A percentile compares a stretch with the other conserved stretches of the same genome.
Conservation (phyloP, 345 rosid genomes). For the Hibiscus mutabilis region DNA sequence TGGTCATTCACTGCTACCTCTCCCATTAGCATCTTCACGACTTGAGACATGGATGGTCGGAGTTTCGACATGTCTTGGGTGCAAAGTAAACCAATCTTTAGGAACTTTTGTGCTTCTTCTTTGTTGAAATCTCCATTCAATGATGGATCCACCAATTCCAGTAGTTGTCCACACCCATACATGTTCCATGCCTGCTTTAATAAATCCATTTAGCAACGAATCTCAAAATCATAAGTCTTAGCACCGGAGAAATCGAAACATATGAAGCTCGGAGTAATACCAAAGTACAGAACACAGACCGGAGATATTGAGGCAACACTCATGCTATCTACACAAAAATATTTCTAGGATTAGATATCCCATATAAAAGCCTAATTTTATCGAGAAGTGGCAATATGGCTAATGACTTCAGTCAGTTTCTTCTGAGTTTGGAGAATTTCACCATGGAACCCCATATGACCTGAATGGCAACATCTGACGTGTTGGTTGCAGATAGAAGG, state of each 20-base stretch:
- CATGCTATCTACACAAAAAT: too few relatives aligned
- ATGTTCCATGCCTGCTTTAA: conserved; percentile 40
- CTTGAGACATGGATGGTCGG: conserved; percentile 48
- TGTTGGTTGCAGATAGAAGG: too few relatives aligned
- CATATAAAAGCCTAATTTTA: too few relatives aligned
- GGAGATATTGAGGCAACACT: too few relatives aligned
- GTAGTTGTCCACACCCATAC: conserved; percentile 30
- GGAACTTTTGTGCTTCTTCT: conserved; percentile 35
- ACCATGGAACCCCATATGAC: too few relatives aligned
- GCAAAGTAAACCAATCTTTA: conserved; percentile 59
- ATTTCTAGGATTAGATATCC: too few relatives aligned
- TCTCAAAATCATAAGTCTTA: neutral
- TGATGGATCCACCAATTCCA: conserved; percentile 17
- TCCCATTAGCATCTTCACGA: conserved; percentile 41
- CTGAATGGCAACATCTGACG: neutral
- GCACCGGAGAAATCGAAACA: neutral
- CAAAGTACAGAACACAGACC: neutral
- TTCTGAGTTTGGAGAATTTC: too few relatives aligned
- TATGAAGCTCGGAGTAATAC: neutral
- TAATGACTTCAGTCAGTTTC: too few relatives aligned
- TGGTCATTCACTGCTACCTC: conserved; percentile 26
- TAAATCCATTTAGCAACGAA: conserved; percentile 5
- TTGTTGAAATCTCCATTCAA: conserved; percentile 16
- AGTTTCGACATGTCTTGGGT: conserved; percentile 51
- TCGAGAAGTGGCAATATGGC: too few relatives aligned